Evolutionary conservation across 495 filamentous ascomycete species (phyloP).

Genomic region (Annulohypoxylon maeteangense): DNA sequence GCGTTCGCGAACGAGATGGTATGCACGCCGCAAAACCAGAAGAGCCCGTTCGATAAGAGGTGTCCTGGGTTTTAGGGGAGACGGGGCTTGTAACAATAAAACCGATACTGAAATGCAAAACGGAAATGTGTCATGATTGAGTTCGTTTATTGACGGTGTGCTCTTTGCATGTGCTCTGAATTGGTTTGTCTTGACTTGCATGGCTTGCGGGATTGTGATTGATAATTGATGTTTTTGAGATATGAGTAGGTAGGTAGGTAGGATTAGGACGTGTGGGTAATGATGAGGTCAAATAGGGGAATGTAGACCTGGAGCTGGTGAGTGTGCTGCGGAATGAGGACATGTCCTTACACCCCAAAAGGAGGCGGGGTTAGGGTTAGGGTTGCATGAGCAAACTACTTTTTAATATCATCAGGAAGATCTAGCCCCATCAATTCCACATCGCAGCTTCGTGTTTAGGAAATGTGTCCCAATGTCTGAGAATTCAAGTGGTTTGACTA

Average conservation of each 20-base stretch:
- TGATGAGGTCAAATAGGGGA: neutral
- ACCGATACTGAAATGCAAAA: neutral
- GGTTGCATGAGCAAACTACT: no score
- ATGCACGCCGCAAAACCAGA: constrained; percentile 39
- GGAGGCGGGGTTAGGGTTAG: no score
- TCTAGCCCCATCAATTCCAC: no score
- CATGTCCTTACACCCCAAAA: no score
- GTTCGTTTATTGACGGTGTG: constrained; percentile 4
- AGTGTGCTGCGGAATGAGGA: no score
- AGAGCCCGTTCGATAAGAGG: constrained; percentile 41
- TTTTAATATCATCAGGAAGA: no score
- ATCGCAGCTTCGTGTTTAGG: no score
- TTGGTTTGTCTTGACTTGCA: neutral
- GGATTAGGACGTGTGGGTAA: neutral
- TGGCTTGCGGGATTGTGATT: neutral
- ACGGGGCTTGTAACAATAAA: neutral
- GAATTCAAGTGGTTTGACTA: no score
- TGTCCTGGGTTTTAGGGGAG: constrained; percentile 43
- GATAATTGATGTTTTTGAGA: neutral
- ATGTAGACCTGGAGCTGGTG: neutral
- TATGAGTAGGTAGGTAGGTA: no score
- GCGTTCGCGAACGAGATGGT: constrained; percentile 62
- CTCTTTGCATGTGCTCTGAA: neutral
- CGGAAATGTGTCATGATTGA: constrained; percentile 17
- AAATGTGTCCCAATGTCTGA: no score